Evolutionary conservation across 2,329 filamentous ascomycete genomes (phyloP).

Genomic region (Trichothecium roseum): DNA sequence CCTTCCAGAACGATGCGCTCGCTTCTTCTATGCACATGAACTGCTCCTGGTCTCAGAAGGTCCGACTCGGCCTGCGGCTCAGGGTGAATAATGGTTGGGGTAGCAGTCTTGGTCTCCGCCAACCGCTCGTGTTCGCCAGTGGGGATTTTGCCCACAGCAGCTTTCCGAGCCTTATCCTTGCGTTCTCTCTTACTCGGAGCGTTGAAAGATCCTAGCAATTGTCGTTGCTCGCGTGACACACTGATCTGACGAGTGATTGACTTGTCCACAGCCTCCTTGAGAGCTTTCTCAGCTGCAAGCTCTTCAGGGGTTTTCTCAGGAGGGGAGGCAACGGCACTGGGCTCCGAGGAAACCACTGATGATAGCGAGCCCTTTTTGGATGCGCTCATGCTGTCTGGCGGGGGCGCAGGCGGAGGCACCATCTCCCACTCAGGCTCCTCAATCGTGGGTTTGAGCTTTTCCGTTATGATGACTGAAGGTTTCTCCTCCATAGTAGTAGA

Average conservation of each 20-base stretch:
- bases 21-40: constrained; percentile 34
- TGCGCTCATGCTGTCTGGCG: constrained; percentile 8
- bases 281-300: constrained; percentile 12
- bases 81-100: constrained; percentile 34
- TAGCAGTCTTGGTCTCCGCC: constrained; percentile 27
- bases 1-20: constrained; percentile 42
- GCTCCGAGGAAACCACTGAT: constrained; percentile 12
- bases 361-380: constrained; percentile 3
- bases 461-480: constrained; percentile 14
- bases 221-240: constrained; percentile 50
- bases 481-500: constrained; percentile 12
- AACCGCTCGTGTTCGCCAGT: constrained; percentile 16
- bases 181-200: constrained; percentile 11
- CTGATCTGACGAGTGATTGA: constrained; percentile 61
- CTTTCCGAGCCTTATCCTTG: constrained; percentile 4
- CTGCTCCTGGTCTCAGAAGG: constrained; percentile 11
- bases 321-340: constrained; percentile 9
- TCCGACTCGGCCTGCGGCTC: constrained; percentile 14
- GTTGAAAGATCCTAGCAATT: constrained; percentile 46
- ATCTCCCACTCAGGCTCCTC: constrained; percentile 38
- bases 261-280: constrained; percentile 49
- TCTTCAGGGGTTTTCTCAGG: constrained; percentile 8
- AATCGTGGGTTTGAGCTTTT: constrained; percentile 23
- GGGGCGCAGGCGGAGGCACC: constrained; percentile 27
- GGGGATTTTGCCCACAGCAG: constrained; percentile 6